A percentile compares a stretch with the other conserved stretches of the same genome.
Evolutionary conservation across 2,329 filamentous ascomycete species (phyloP).

Genomic region (Fusarium tanahbumbuense): DNA sequence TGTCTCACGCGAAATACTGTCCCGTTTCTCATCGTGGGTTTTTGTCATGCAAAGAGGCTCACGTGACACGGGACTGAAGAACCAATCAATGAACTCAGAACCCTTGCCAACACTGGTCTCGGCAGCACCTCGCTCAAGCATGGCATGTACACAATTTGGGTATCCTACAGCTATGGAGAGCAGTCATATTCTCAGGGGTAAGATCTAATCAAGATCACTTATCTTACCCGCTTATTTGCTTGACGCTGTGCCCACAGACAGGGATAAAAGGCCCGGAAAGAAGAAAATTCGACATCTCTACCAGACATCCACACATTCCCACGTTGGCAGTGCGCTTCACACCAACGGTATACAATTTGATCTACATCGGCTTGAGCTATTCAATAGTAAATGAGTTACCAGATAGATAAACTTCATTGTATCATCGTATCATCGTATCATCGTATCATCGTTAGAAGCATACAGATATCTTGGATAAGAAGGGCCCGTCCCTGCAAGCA

Average conservation of each 20-base stretch:
- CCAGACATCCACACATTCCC: fast-evolving
- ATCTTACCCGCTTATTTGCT: background rate
- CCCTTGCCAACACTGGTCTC: too few relatives aligned
- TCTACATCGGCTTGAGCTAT: background rate
- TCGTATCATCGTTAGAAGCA: background rate
- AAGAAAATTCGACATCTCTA: background rate
- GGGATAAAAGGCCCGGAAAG: background rate
- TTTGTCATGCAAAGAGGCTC: background rate
- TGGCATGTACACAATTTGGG: background rate
- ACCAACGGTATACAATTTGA: too few relatives aligned
- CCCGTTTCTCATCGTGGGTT: background rate
- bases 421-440: fast-evolving
- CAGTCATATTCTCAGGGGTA: background rate
- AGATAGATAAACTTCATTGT: fast-evolving
- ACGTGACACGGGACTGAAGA: fast-evolving
- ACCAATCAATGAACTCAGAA: background rate
- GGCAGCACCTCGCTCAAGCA: too few relatives aligned
- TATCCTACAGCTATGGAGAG: background rate
- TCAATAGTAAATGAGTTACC: fast-evolving
- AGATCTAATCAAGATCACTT: background rate
- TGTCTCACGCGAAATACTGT: background rate
- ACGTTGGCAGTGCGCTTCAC: too few relatives aligned
- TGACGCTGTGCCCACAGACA: background rate
- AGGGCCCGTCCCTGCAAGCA: background rate
- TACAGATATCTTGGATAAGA: background rate